Conservation (phyloP, 176 grass and related monocot species). For the Lolium multiflorum region DNA sequence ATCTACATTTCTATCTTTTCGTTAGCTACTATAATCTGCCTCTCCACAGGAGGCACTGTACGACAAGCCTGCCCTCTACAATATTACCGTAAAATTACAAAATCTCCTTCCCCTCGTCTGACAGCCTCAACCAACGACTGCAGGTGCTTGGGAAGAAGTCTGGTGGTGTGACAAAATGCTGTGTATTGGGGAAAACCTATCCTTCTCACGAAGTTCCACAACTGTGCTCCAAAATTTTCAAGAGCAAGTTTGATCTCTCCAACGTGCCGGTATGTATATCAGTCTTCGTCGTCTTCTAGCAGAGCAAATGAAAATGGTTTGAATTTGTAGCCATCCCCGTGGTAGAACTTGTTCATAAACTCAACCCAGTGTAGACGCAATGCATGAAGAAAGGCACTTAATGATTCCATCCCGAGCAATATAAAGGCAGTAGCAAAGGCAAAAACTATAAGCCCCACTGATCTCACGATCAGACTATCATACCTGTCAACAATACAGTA, state of each 20-base stretch:
- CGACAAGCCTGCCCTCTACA: conserved; percentile 64
- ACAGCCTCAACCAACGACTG: conserved; percentile 51
- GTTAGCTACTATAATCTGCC: conserved; percentile 69
- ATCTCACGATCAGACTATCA: conserved; percentile 65
- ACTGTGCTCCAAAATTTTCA: conserved; percentile 44
- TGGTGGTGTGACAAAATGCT: conserved; percentile 46
- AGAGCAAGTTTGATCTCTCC: conserved; percentile 50
- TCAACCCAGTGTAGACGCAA: conserved; percentile 99
- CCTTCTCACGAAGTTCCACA: conserved; percentile 38
- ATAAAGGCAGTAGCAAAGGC: conserved; percentile 98
- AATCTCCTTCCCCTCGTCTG: conserved; percentile 49
- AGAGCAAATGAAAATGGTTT: conserved; percentile 89
- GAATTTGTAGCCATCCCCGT: conserved; percentile 99
- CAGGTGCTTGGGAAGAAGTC: conserved; percentile 38
- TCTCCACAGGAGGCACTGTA: conserved; percentile 54
- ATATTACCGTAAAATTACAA: conserved; percentile 71
- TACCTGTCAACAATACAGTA: conserved; percentile 72
- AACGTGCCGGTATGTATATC: conserved; percentile 47
- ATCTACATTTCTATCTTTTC: conserved; percentile 74
- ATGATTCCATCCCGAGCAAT: conserved; percentile 96
- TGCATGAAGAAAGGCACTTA: conserved; percentile 96
- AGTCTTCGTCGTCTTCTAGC: conserved; percentile 83
- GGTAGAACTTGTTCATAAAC: conserved; percentile 98
- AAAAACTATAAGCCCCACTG: conserved; percentile 75
- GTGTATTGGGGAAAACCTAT: conserved; percentile 52